Evolutionary conservation across 768 basidiomycete species (phyloP).

Genomic region (Paxillus rubicundulus): DNA sequence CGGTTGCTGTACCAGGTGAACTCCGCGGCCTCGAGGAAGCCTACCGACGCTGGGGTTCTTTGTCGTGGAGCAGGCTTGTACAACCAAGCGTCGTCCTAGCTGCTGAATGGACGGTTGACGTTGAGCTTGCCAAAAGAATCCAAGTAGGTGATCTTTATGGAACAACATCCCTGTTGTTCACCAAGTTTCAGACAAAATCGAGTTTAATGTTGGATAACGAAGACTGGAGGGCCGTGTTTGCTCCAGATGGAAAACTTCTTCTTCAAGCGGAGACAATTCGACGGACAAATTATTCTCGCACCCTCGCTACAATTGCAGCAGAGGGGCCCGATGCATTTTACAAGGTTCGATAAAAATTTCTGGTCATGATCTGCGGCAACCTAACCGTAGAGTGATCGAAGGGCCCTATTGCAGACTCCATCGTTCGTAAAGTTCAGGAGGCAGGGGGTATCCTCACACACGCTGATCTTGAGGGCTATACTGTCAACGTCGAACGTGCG

Average conservation of each 20-base stretch:
- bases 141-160: constrained; percentile 42
- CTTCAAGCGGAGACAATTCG: constrained; percentile 72
- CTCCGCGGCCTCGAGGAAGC: constrained; percentile 83
- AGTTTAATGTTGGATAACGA: constrained; percentile 62
- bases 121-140: constrained; percentile 72
- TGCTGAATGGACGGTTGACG: constrained; percentile 73
- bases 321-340: constrained; percentile 85
- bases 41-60: constrained; percentile 74
- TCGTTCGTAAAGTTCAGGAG: constrained; percentile 64
- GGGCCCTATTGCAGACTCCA: constrained; percentile 79
- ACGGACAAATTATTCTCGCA: constrained; percentile 73
- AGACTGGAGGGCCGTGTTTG: constrained; percentile 83
- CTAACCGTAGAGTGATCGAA: constrained; percentile 28
- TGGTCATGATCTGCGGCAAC: constrained; percentile 5
- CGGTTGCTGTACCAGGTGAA: constrained; percentile 92
- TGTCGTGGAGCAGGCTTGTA: constrained; percentile 79
- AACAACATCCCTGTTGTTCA: constrained; percentile 1
- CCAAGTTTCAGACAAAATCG: constrained; percentile 37
- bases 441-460: constrained; percentile 81
- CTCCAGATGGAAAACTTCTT: constrained; percentile 68
- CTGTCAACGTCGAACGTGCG: constrained; percentile 66
- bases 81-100: constrained; percentile 75
- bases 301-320: constrained; percentile 68
- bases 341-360: constrained; percentile 41
- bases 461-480: constrained; percentile 70